Percentiles rank a stretch among this genome's conserved stretches.
phyloP scores from a whole-genome alignment of 1,284 basidiomycete genomes.

The Fomitopsis palustris region DNA sequence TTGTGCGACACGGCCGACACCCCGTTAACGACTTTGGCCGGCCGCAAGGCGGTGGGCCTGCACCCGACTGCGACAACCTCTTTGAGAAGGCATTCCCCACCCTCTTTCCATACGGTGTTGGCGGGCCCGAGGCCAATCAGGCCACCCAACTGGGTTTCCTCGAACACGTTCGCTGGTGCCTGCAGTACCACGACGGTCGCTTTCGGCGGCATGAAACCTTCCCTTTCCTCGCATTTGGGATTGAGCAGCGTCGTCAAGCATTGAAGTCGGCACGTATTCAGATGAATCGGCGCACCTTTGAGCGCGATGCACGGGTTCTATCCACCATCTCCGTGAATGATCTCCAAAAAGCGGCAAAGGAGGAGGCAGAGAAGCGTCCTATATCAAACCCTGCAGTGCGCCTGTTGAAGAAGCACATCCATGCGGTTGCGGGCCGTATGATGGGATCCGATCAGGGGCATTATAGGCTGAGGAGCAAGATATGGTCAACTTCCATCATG shows the following conservation, averaged over 20 bases:
- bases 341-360: conserved; percentile 8
- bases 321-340: conserved; percentile 11
- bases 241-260: conserved; percentile 26
- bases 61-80: conserved; percentile 11
- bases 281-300: conserved; percentile 12
- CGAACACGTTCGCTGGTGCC: conserved; percentile 32
- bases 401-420: conserved; percentile 8
- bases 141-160: conserved; percentile 23
- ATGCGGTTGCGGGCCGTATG: conserved; percentile 11
- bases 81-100: conserved; percentile 30
- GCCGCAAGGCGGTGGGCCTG: not conserved
- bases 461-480: conserved; percentile 8
- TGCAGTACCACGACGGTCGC: conserved; percentile 32
- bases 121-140: conserved; percentile 30
- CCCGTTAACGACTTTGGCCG: conserved; percentile 12
- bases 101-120: conserved; percentile 39
- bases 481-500: conserved; percentile 9
- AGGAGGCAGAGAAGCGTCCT: conserved; percentile 11
- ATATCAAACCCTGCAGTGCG: conserved; percentile 12
- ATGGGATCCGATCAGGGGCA: conserved; percentile 7
- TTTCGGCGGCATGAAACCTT: conserved; percentile 31
- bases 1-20: conserved; percentile 8
- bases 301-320: conserved; percentile 7
- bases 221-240: conserved; percentile 32
- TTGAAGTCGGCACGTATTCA: conserved; percentile 11